phyloP scores from a whole-genome alignment of 805 yeast species.

The Saturnispora bothae region DNA sequence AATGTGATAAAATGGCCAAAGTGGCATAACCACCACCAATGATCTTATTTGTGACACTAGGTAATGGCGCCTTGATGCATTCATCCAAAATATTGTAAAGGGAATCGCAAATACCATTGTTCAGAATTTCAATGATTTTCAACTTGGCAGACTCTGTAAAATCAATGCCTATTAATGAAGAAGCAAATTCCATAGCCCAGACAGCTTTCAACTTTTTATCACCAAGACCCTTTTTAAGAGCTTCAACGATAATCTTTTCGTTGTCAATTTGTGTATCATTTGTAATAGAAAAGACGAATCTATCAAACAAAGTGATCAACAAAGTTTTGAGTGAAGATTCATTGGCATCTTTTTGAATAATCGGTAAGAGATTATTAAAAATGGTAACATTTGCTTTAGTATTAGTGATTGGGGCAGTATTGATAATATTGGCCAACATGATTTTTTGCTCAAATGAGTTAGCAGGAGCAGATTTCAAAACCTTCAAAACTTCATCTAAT shows the following conservation, averaged over 20 bases:
- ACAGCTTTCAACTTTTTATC: conserved; percentile 55
- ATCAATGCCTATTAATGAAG: conserved; percentile 15
- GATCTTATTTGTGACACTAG: conserved; percentile 40
- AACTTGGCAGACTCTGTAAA: not conserved
- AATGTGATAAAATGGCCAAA: conserved; percentile 15
- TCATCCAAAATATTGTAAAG: conserved; percentile 26
- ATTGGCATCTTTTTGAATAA: conserved; percentile 65
- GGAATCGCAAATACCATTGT: conserved; percentile 10
- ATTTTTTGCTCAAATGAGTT: conserved; percentile 58
- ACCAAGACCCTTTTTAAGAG: conserved; percentile 46
- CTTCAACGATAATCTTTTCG: conserved; percentile 18
- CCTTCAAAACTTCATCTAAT: conserved; percentile 44
- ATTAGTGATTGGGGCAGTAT: conserved; percentile 19
- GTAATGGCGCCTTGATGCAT: conserved; percentile 40
- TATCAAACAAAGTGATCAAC: conserved; percentile 39
- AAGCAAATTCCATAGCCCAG: conserved; percentile 54
- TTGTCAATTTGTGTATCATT: conserved; percentile 15
- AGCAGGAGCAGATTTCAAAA: conserved; percentile 45
- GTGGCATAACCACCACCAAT: conserved; percentile 47
- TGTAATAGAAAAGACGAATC: conserved; percentile 27
- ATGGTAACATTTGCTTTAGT: conserved; percentile 22
- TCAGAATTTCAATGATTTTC: conserved; percentile 6
- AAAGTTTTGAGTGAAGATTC: conserved; percentile 48
- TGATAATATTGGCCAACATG: conserved; percentile 37
- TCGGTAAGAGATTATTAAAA: conserved; percentile 34